Evolutionary conservation across 148 eudicot species (phyloP).

Genomic region (Cornus controversa): DNA sequence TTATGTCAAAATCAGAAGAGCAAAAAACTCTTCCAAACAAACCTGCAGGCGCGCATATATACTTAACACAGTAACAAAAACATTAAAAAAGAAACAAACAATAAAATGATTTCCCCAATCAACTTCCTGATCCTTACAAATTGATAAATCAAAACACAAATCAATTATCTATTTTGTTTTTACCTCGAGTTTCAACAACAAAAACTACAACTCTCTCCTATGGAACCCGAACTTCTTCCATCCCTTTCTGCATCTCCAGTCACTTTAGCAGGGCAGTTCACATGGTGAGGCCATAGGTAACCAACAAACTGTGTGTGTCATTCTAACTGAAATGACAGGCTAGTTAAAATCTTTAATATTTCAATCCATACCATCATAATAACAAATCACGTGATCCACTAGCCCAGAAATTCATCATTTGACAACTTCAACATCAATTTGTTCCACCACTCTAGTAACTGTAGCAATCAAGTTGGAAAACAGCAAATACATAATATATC

Average conservation of each 20-base stretch:
- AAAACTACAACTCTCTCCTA: background rate
- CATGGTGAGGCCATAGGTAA: constrained; percentile 19
- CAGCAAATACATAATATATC: constrained; percentile 2
- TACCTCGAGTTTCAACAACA: background rate
- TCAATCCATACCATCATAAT: background rate
- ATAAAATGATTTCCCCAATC: background rate
- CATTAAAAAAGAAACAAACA: background rate
- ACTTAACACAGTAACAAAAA: background rate
- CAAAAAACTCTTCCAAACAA: too few relatives aligned
- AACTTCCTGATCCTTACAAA: constrained; percentile 2
- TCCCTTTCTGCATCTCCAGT: background rate
- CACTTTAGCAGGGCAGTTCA: background rate
- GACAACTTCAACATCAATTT: constrained; percentile 6
- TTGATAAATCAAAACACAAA: background rate
- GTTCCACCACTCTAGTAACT: background rate
- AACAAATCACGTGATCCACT: background rate
- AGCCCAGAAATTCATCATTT: background rate
- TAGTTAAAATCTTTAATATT: background rate
- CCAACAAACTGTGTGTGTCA: constrained; percentile 11
- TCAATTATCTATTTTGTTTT: background rate
- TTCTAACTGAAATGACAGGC: constrained; percentile 2
- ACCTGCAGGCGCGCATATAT: too few relatives aligned
- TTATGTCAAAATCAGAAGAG: too few relatives aligned
- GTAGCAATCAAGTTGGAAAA: background rate
- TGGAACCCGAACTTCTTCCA: background rate